Evolutionary conservation across 148 eudicot genomes (phyloP).

Genomic region (Arbutus unedo): DNA sequence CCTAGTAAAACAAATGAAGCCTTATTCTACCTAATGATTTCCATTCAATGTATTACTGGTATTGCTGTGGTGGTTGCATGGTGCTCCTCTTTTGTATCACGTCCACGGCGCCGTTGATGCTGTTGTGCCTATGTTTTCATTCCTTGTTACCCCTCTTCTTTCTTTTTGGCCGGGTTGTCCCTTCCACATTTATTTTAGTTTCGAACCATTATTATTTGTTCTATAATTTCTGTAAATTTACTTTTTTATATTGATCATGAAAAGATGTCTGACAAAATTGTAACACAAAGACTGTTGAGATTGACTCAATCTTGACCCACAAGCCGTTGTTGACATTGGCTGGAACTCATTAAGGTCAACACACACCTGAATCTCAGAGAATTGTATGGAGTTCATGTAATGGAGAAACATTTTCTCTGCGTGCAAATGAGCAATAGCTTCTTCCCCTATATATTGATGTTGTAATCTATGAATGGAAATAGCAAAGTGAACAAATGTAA

Average conservation of each 20-base stretch:
- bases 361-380: too few relatives aligned
- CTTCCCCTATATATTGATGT: too few relatives aligned
- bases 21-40: background rate
- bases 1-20: background rate
- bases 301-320: too few relatives aligned
- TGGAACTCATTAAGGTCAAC: too few relatives aligned
- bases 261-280: background rate
- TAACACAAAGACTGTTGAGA: background rate
- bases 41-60: background rate
- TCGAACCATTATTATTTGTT: background rate
- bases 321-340: too few relatives aligned
- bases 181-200: background rate
- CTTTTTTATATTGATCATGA: background rate
- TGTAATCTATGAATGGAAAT: too few relatives aligned
- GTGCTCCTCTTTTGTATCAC: background rate
- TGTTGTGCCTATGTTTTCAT: background rate
- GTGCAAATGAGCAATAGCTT: too few relatives aligned
- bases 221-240: background rate
- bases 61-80: background rate
- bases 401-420: too few relatives aligned
- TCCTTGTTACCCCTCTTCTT: background rate
- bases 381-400: too few relatives aligned
- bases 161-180: too few relatives aligned
- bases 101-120: background rate
- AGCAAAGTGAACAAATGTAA: too few relatives aligned